Percentiles rank a stretch among this genome's conserved stretches.
Conservation (phyloP, 305 asterid species). For the Solanum chacoense region DNA sequence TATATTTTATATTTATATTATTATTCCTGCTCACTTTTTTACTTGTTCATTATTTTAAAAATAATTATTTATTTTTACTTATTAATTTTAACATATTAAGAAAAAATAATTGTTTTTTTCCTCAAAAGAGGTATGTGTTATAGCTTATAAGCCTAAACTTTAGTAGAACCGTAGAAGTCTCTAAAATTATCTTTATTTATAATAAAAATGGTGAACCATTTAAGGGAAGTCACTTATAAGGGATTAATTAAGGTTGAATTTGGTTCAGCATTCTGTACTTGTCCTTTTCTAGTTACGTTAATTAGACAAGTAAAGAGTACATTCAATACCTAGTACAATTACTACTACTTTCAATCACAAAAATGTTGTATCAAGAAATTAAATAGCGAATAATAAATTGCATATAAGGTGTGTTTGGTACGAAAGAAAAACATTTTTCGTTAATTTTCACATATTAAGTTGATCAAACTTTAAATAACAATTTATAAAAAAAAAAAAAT, state of each 20-base stretch:
- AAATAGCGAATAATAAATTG: too few species aligned
- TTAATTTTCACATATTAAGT: too few species aligned
- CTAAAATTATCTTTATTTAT: background rate
- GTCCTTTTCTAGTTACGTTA: background rate
- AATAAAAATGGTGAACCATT: background rate
- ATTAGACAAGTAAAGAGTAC: background rate
- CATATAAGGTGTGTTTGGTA: too few species aligned
- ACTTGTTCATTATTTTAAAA: too few species aligned
- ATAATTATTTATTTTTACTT: too few species aligned
- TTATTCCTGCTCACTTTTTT: too few species aligned
- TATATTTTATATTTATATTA: too few species aligned
- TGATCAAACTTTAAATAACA: too few species aligned
- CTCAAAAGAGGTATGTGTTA: background rate
- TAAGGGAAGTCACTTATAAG: background rate
- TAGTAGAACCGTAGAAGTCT: background rate
- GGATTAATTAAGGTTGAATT: background rate
- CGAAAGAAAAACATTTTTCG: fast-evolving
- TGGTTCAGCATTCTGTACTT: background rate
- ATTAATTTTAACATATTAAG: too few species aligned
- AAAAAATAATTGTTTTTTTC: too few species aligned
- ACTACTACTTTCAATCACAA: background rate
- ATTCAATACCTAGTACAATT: background rate
- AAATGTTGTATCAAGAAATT: background rate
- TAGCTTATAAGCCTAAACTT: background rate
- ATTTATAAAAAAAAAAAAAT: too few species aligned